phyloP scores from a whole-genome alignment of 495 filamentous ascomycete species.

The Beverwykella pulmonaria region DNA sequence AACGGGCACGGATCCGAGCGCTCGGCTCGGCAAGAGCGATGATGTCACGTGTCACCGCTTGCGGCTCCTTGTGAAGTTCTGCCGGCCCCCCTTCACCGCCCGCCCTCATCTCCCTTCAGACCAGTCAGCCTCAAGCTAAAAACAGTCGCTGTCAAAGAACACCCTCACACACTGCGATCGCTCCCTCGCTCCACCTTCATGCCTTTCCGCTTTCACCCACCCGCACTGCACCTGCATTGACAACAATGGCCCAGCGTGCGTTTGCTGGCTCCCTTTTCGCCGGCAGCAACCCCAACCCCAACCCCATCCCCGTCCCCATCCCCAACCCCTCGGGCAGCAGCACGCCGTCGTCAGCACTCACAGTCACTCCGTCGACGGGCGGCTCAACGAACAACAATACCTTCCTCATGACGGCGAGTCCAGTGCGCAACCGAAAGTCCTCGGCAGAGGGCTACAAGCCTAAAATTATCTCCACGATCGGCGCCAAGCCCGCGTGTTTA shows the following conservation, averaged over 20 bases:
- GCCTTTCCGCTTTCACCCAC: neutral
- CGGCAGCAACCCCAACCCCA: slow-evolving; percentile 7
- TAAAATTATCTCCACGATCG: slow-evolving; percentile 69
- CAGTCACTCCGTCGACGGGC: slow-evolving; percentile 45
- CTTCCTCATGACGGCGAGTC: slow-evolving; percentile 82
- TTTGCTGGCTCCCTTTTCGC: slow-evolving; percentile 30
- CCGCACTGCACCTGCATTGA: neutral
- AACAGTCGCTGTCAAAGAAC: slow-evolving; percentile 4
- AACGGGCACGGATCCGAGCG: neutral
- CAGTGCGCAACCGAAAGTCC: slow-evolving; percentile 62
- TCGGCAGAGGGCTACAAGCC: slow-evolving; percentile 70
- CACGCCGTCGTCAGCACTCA: slow-evolving; percentile 37
- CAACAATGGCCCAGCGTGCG: neutral
- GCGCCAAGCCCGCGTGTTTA: slow-evolving; percentile 88
- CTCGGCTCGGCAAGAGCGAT: slow-evolving; percentile 6
- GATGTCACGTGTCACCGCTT: slow-evolving; percentile 1
- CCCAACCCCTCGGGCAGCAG: slow-evolving; percentile 7
- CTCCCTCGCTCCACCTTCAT: neutral
- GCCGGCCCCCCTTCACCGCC: slow-evolving; percentile 14
- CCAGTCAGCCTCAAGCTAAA: slow-evolving; percentile 24
- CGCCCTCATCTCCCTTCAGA: neutral
- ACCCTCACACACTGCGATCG: neutral
- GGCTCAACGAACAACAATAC: slow-evolving; percentile 65
- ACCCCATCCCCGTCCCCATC: slow-evolving; percentile 5
- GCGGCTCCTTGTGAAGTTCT: slow-evolving; percentile 10